Base-by-base conservation (phyloP, 768 basidiomycete species). In the Suillus spraguei region DNA sequence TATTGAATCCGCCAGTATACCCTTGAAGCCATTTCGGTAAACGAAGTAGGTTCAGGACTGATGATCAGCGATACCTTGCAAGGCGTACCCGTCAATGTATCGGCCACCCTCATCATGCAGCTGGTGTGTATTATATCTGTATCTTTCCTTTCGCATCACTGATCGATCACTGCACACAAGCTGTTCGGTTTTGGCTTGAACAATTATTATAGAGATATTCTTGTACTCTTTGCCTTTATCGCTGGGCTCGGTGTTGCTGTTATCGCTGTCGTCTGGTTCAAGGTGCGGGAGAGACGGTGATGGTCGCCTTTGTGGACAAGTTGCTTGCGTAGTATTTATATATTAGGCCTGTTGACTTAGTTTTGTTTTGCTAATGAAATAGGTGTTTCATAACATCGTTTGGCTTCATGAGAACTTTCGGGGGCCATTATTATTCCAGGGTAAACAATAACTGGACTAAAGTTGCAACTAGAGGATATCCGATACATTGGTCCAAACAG, bases 41-140 rank as follows among this genome's bases (percentile, higher is more conserved):
- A 99, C 71, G 96, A 98, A 73, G 94, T 99, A 17, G 87, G 87
- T 44, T 90, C 92, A 5, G 96, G 95, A 3, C 78, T 97, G 39
- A 85, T 88, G 86, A 97, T 97, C 36, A 64, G 85, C 63, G 94
- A 95, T 76, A 81, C 80, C 6, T 74, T 96, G 28, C 82, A 87
- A 66, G 95, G 95, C 47, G 95, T 97, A 14, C 91, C 91, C 1
- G 84, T 98, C 44, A 75, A 86, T 56, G 82, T 97, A 58, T 91
- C 90, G 3, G 96, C 95, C 0, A 79, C 79, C 56, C 72, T 96
- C 66, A 96, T 98, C 70, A 92, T 98, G 95, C 79, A 92, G 65
- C 72, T 91, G 70, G 91, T 92, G 68, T 65, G 87, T 78, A 41
- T 3, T 35, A 47, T 63, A 58, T 64, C 44, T n/a, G 17, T 42